phyloP scores from a whole-genome alignment of 2,329 filamentous ascomycete genomes.

The Colletotrichum orchidophilum region DNA sequence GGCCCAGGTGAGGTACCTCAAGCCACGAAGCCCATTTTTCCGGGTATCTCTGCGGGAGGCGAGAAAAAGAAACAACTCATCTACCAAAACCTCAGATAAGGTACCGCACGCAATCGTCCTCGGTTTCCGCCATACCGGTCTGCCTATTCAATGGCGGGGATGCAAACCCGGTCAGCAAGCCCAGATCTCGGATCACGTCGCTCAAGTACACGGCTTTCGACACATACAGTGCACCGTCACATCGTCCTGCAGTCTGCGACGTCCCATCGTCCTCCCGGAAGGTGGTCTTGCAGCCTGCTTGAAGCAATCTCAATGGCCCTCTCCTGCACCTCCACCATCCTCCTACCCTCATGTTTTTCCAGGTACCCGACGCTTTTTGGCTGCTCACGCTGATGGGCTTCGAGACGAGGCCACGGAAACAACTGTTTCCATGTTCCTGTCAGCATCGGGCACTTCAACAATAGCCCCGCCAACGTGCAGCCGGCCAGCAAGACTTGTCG shows the following conservation, averaged over 20 bases:
- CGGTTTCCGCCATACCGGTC: conserved; percentile 1
- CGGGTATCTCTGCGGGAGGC: neutral
- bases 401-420: neutral
- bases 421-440: neutral
- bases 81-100: neutral
- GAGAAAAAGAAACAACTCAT: conserved; percentile 7
- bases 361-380: neutral
- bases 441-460: neutral
- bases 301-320: neutral
- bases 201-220: neutral
- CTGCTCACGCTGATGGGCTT: neutral
- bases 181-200: neutral
- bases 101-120: conserved; percentile 4
- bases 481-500: conserved; percentile 2
- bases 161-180: neutral
- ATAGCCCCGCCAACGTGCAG: conserved; percentile 17
- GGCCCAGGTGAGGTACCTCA: neutral
- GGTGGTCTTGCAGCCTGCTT: neutral
- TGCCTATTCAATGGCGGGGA: neutral
- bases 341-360: neutral
- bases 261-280: conserved; percentile 5
- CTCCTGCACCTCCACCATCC: neutral
- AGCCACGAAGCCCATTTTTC: neutral
- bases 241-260: conserved; percentile 18
- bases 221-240: conserved; percentile 25